Conservation (phyloP, 1,284 basidiomycete genomes). For the Peniophora sp. region DNA sequence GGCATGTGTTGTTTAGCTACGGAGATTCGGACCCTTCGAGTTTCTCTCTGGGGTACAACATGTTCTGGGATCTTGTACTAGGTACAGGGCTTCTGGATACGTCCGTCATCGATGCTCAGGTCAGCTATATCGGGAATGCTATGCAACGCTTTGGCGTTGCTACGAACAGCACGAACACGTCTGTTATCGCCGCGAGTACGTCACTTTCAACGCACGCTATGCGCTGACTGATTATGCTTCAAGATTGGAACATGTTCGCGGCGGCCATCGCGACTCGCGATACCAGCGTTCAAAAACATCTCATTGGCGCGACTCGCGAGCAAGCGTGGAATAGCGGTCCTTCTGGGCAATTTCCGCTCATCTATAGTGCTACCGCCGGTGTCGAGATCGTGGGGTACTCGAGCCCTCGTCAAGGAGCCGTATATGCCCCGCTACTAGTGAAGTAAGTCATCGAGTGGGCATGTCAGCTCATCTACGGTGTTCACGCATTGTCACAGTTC, state of each 20-base stretch:
- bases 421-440: constrained; percentile 23
- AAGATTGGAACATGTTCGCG: constrained; percentile 34
- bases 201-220: too few relatives aligned
- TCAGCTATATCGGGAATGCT: neutral
- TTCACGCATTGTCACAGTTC: too few relatives aligned
- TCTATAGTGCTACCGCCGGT: neutral
- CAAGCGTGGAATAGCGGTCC: neutral
- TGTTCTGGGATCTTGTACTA: constrained; percentile 10
- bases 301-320: constrained; percentile 18
- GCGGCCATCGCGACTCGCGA: constrained; percentile 22
- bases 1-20: neutral
- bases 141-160: neutral
- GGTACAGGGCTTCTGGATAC: constrained; percentile 18
- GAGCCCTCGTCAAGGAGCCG: constrained; percentile 25
- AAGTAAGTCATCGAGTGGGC: constrained; percentile 16
- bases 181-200: neutral
- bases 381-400: neutral
- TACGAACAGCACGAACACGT: neutral
- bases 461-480: too few relatives aligned
- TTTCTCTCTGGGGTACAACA: neutral
- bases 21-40: neutral
- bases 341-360: neutral
- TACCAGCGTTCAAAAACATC: constrained; percentile 17
- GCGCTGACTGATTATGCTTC: too few relatives aligned
- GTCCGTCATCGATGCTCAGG: neutral